Base-by-base conservation (phyloP, 2,329 filamentous ascomycete species). In the Fusarium longipes region DNA sequence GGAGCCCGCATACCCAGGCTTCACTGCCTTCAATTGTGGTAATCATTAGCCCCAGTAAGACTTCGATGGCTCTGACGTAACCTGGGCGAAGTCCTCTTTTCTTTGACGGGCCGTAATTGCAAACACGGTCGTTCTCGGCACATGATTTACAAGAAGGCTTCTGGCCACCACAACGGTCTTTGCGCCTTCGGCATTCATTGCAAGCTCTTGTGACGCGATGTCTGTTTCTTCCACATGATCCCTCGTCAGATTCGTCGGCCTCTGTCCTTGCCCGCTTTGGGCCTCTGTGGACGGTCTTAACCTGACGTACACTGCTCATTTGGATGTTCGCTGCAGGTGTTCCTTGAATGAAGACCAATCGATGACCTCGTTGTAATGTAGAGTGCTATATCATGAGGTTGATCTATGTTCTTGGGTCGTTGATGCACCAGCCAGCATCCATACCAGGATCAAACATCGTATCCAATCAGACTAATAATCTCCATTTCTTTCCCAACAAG, bases 51-150 rank as follows among this genome's bases (percentile, higher is more conserved):
- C 57, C 55, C 1, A 61, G n/a, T 6, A 61, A 12, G 9, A n/a
- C 40, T 45, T 61, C 57, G 5, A 61, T 60, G 1, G 38, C 55
- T 53, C 57, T 60, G 18, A 61, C 57, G 2, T 60, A 61, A 0
- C 57, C 57, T 2, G 57, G 32, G 3, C 55, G 44, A 0, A 61
- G 22, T 4, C 55, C 55, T 0, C 57, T 38, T 11, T 60, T 61
- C 27, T 61, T 61, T 10, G 57, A 60, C 1, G 57, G 57, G 1
- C 47, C 55, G 33, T 61, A 61, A 8, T 39, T 61, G 38, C 57
- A 61, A 20, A 12, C 10, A 0, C 57, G 55, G 1, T 35, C 32
- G 0, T 32, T 60, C 6, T 60, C 57, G 1, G 44, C 12, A 12
- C 57, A 61, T 3, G 57, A 60, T 8, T 14, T 45, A 29, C 57